Conservation (phyloP, 2,329 filamentous ascomycete genomes). For the Emergomyces africanus region DNA sequence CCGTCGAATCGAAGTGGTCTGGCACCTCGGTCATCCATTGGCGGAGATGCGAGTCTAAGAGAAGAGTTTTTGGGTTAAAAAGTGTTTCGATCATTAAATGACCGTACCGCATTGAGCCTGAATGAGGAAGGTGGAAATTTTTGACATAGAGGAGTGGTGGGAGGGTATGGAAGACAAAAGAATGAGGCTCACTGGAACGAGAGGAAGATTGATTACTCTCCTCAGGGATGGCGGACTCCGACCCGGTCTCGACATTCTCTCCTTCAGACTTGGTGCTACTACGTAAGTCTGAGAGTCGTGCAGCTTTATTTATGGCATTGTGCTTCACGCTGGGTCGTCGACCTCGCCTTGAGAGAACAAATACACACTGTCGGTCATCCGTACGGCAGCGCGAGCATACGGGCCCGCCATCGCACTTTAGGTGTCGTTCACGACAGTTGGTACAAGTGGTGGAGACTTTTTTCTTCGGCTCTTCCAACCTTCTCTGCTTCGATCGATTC, state of each 20-base stretch:
- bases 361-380: conserved; percentile 1
- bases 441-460: conserved; percentile 4
- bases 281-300: background rate
- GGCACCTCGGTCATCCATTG: conserved; percentile 1
- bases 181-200: background rate
- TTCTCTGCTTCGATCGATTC: conserved; percentile 1
- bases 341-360: conserved; percentile 4
- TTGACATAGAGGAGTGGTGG: no score
- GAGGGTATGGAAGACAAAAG: background rate
- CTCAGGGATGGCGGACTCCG: background rate
- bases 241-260: background rate
- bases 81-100: background rate
- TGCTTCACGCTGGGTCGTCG: background rate
- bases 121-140: background rate
- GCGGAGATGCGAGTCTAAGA: background rate
- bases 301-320: background rate
- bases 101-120: background rate
- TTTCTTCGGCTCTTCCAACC: background rate
- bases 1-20: background rate
- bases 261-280: background rate
- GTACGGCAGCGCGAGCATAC: conserved; percentile 4
- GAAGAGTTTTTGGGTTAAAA: background rate
- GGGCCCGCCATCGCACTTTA: conserved; percentile 6
- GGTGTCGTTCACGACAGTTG: conserved; percentile 6
- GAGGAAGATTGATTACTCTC: background rate